Percentiles rank a stretch among this genome's conserved stretches.
phyloP scores from a whole-genome alignment of 78 protist genomes.

The Cyanophora paradoxa region DNA sequence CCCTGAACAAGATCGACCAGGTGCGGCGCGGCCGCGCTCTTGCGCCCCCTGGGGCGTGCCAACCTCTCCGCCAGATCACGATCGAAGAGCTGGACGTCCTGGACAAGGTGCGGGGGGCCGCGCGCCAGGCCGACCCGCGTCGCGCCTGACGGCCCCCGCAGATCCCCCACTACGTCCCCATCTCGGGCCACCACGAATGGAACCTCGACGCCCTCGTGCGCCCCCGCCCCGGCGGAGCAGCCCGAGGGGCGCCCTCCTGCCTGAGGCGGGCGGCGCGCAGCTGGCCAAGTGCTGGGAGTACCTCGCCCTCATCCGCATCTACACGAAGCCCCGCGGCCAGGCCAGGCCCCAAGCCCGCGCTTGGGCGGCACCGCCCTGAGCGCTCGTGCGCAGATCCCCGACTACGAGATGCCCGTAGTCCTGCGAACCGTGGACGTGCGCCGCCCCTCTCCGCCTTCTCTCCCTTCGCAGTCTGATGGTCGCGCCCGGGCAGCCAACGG shows the following conservation, averaged over 20 bases:
- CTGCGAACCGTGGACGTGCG: too few relatives aligned
- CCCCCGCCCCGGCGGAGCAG: too few relatives aligned
- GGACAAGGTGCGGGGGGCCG: not conserved
- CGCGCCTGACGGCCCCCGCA: constrained; percentile 21
- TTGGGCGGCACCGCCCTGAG: too few relatives aligned
- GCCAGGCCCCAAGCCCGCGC: too few relatives aligned
- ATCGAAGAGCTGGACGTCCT: constrained; percentile 79
- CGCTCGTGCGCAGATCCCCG: too few relatives aligned
- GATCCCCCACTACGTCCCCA: not conserved
- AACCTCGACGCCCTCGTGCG: constrained; percentile 92
- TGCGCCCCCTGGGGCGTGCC: not conserved
- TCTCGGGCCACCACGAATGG: constrained; percentile 79
- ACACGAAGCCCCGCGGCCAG: constrained; percentile 98
- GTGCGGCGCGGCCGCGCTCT: not conserved
- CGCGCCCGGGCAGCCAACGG: constrained; percentile 18
- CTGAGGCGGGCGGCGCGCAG: too few relatives aligned
- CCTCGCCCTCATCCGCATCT: constrained; percentile 84
- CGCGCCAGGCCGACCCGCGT: not conserved
- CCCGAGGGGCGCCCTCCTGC: too few relatives aligned
- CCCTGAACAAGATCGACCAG: constrained; percentile 93
- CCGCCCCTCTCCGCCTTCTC: too few relatives aligned
- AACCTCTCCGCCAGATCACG: constrained; percentile 53
- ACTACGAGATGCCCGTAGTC: constrained; percentile 94
- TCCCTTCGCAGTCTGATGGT: too few relatives aligned
- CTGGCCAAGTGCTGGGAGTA: constrained; percentile 87